Conservation (phyloP, 1,284 basidiomycete genomes). For the Sporisorium graminicola region DNA sequence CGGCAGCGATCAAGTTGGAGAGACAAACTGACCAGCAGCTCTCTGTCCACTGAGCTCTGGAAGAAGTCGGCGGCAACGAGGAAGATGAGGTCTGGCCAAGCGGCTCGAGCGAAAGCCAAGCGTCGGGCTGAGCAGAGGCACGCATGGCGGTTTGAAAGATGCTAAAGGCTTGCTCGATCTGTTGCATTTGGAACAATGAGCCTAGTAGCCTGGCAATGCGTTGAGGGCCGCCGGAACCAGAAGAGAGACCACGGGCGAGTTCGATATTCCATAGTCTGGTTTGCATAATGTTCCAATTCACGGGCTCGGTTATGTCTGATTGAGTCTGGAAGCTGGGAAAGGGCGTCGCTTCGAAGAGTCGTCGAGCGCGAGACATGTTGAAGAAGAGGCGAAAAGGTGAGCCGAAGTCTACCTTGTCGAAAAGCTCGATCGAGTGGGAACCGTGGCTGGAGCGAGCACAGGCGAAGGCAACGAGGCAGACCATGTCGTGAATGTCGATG, state of each 20-base stretch:
- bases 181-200: conserved; percentile 42
- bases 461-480: conserved; percentile 46
- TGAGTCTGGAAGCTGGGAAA: background rate
- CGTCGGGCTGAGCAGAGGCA: conserved; percentile 17
- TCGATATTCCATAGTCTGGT: conserved; percentile 32
- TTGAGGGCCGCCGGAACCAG: conserved; percentile 50
- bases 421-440: conserved; percentile 20
- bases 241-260: conserved; percentile 54
- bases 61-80: background rate
- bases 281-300: conserved; percentile 10
- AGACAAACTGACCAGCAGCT: conserved; percentile 57
- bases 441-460: conserved; percentile 8
- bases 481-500: conserved; percentile 46
- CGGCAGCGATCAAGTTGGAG: conserved; percentile 46
- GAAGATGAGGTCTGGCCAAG: background rate
- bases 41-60: conserved; percentile 51
- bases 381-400: conserved; percentile 56
- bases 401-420: conserved; percentile 54
- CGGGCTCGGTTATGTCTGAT: background rate
- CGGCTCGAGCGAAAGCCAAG: conserved; percentile 18
- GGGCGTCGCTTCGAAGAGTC: conserved; percentile 15
- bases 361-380: conserved; percentile 31
- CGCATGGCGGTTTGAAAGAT: conserved; percentile 52
- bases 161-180: conserved; percentile 26
- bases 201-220: conserved; percentile 56